phyloP scores from a whole-genome alignment of 192 early-diverging fungal genomes.

The Dispira parvispora region DNA sequence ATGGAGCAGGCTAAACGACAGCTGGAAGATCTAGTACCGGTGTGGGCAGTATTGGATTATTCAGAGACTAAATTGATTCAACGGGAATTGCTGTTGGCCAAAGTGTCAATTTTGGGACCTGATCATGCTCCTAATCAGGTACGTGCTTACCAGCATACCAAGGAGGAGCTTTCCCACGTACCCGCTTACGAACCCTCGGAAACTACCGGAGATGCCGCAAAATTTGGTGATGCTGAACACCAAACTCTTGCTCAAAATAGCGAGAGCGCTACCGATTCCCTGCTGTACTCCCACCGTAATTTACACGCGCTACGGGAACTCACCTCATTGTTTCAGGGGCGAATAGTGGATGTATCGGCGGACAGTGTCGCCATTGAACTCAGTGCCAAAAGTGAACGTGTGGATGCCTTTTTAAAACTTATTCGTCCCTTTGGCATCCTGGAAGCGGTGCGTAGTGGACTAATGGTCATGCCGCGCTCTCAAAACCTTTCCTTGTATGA shows the following conservation, averaged over 20 bases:
- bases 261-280: conserved; percentile 15
- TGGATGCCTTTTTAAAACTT: conserved; percentile 86
- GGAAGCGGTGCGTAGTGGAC: conserved; percentile 81
- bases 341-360: conserved; percentile 70
- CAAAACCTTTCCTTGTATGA: conserved; percentile 62
- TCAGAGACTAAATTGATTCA: conserved; percentile 74
- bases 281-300: conserved; percentile 40
- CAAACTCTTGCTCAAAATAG: too few relatives aligned
- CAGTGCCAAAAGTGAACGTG: conserved; percentile 67
- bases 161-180: conserved; percentile 18
- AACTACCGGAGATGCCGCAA: conserved; percentile 10
- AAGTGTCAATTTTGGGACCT: conserved; percentile 68
- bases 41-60: conserved; percentile 97
- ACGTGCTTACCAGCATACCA: conserved; percentile 11
- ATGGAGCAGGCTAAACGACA: conserved; percentile 90
- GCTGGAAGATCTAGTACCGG: conserved; percentile 91
- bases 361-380: conserved; percentile 78
- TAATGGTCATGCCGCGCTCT: conserved; percentile 94
- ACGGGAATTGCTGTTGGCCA: conserved; percentile 84
- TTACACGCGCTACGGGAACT: conserved; percentile 68
- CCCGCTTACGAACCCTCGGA: conserved; percentile 14
- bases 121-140: conserved; percentile 41
- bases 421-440: conserved; percentile 90
- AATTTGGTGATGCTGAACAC: conserved; percentile 7
- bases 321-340: conserved; percentile 67